phyloP scores from a whole-genome alignment of 2,329 filamentous ascomycete genomes.

The Ceratocystis alfenasii region DNA sequence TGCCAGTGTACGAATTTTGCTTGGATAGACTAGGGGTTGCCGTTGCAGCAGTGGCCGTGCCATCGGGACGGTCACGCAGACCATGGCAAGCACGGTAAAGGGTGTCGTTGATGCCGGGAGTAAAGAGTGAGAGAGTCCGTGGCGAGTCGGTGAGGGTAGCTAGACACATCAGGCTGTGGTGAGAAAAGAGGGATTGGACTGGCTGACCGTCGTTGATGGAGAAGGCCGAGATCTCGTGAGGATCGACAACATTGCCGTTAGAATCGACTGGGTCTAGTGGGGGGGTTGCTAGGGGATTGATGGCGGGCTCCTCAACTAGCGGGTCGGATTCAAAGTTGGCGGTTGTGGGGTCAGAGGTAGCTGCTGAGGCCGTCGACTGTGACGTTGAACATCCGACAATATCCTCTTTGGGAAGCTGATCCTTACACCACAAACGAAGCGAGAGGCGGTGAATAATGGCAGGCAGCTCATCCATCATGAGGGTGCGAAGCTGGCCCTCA shows the following conservation, averaged over 20 bases:
- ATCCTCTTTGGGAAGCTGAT: slow-evolving; percentile 60
- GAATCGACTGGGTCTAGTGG: slow-evolving; percentile 73
- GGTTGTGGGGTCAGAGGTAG: background rate
- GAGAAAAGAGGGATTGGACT: slow-evolving; percentile 81
- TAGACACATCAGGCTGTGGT: slow-evolving; percentile 80
- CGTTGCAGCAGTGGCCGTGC: slow-evolving; percentile 28
- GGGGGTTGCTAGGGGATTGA: slow-evolving; percentile 72
- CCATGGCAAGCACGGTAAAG: slow-evolving; percentile 90
- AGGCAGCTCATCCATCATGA: slow-evolving; percentile 97
- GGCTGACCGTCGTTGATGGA: slow-evolving; percentile 69
- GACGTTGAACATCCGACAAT: background rate
- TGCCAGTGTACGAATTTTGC: slow-evolving; percentile 44
- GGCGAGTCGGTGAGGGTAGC: slow-evolving; percentile 78
- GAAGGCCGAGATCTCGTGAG: slow-evolving; percentile 61
- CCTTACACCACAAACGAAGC: slow-evolving; percentile 76
- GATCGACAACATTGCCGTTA: slow-evolving; percentile 63
- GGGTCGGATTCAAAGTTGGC: slow-evolving; percentile 36
- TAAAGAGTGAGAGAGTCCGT: slow-evolving; percentile 80
- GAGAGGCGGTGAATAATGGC: slow-evolving; percentile 93
- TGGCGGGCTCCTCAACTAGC: slow-evolving; percentile 39
- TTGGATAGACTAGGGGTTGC: slow-evolving; percentile 46
- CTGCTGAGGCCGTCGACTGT: background rate
- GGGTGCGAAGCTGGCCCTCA: slow-evolving; percentile 75
- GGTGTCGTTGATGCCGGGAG: slow-evolving; percentile 76
- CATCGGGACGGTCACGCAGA: slow-evolving; percentile 57